Evolutionary conservation across 352 stramenopile species (phyloP), one percentile per base, ranked within the genome.

Genomic region (Globisporangium parvum): DNA sequence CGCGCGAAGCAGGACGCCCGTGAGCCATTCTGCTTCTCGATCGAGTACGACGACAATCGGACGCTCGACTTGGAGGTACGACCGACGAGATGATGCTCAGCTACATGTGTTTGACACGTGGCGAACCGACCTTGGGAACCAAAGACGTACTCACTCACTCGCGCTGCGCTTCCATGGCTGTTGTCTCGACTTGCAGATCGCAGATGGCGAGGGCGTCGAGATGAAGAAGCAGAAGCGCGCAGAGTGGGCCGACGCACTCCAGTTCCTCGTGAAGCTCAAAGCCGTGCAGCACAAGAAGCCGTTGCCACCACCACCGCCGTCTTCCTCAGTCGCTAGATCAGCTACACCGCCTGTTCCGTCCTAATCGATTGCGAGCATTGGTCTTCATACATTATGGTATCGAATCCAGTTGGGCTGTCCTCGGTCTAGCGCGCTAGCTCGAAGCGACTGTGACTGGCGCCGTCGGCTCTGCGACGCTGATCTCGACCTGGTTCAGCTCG

Each of bases 61-160:
- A 86, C 80, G n/a, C 64, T 91, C 12, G 80, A 91, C 53, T 51
- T 91, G 9, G 78, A 91, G 77, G 81, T 89, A n/a, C n/a, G n/a
- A n/a, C n/a, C n/a, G n/a, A n/a, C n/a, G n/a, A n/a, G n/a, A n/a
- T n/a, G n/a, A n/a, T n/a, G n/a, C n/a, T n/a, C n/a, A n/a, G n/a
- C n/a, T n/a, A n/a, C n/a, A n/a, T n/a, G n/a, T n/a, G n/a, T n/a
- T n/a, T n/a, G 12, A 12, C 10, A 15, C 17, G 5, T 26, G 54
- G 1, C 40, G 24, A 26, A 18, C 10, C 6, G 47, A 24, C 41
- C 15, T 51, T 60, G 47, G 14, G 6, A 9, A 21, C 14, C 31
- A 37, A 8, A n/a, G n/a, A 41, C 31, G 40, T 42, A 45, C 35
- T 14, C 49, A 44, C 26, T 47, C 20, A 35, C 18, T 51, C 39